phyloP scores from a whole-genome alignment of 1,284 basidiomycete species.

The Mrakiaceae sp. region DNA sequence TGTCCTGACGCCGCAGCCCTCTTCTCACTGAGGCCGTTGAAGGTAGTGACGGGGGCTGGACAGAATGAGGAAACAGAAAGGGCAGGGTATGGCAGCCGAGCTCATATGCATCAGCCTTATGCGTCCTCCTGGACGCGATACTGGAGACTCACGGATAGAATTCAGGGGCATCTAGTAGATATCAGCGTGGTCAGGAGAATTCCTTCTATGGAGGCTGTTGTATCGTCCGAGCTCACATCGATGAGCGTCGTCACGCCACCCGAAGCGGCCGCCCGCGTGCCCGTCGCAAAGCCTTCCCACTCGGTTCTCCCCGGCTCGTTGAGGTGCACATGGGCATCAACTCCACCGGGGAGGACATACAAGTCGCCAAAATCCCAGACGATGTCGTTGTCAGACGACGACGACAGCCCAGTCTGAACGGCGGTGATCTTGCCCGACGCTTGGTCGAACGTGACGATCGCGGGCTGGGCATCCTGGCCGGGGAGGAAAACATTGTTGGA shows the following conservation, averaged over 20 bases:
- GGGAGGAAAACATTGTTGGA: conserved; percentile 53
- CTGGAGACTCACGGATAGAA: conserved; percentile 48
- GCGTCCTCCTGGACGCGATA: too few relatives aligned
- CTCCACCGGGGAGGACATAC: conserved; percentile 67
- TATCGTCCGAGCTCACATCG: conserved; percentile 36
- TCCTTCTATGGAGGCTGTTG: too few relatives aligned
- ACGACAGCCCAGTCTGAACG: conserved; percentile 32
- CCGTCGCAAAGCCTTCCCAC: conserved; percentile 90
- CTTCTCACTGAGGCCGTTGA: conserved; percentile 59
- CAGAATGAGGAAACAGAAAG: too few relatives aligned
- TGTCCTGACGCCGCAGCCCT: conserved; percentile 25
- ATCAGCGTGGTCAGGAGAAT: too few relatives aligned
- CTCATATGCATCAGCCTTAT: too few relatives aligned
- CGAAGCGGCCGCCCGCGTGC: conserved; percentile 72
- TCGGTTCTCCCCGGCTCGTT: conserved; percentile 79
- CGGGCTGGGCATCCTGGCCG: conserved; percentile 45
- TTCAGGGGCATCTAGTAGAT: conserved; percentile 69
- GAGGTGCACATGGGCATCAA: conserved; percentile 81
- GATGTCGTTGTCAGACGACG: conserved; percentile 28
- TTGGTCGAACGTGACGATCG: conserved; percentile 56
- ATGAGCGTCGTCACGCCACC: conserved; percentile 85
- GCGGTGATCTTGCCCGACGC: conserved; percentile 55
- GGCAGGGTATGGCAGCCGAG: too few relatives aligned
- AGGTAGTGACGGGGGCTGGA: conserved; percentile 66
- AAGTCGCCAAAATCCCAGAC: conserved; percentile 49